Conservation (phyloP, 148 eudicot species). For the Diospyros lotus region DNA sequence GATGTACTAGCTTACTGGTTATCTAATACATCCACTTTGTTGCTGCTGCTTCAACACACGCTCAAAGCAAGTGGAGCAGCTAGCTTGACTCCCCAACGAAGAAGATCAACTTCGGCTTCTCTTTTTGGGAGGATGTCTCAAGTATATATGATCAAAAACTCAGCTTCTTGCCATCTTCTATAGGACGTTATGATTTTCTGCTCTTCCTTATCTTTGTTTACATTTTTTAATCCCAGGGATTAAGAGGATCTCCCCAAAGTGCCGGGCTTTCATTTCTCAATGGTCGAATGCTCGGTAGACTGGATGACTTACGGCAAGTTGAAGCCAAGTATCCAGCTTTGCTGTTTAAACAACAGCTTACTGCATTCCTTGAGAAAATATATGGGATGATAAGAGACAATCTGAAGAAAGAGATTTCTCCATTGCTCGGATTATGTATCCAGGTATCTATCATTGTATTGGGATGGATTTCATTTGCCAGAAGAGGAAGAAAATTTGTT, state of each 20-base stretch:
- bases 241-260: constrained; percentile 87
- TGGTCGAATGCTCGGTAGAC: constrained; percentile 60
- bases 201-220: background rate
- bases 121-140: constrained; percentile 97
- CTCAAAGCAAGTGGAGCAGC: constrained; percentile 95
- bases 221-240: constrained; percentile 36
- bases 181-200: background rate
- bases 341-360: constrained; percentile 93
- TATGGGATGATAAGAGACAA: constrained; percentile 98
- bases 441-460: constrained; percentile 48
- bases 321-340: constrained; percentile 99
- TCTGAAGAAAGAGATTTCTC: constrained; percentile 93
- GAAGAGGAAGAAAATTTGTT: background rate
- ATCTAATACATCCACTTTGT: constrained; percentile 79
- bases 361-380: constrained; percentile 97
- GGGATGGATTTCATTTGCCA: background rate
- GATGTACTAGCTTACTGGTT: constrained; percentile 87
- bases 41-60: constrained; percentile 95
- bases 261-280: constrained; percentile 74
- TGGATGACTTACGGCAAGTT: constrained; percentile 84
- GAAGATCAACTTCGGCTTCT: constrained; percentile 83
- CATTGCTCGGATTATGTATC: constrained; percentile 86
- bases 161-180: constrained; percentile 1
- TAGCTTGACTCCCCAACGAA: constrained; percentile 80
- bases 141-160: constrained; percentile 32